These are phyloP conservation scores for Oryza longistaminata DNA, from an alignment of 176 grass and related monocot species.

Conservation along the genomic window DNA sequence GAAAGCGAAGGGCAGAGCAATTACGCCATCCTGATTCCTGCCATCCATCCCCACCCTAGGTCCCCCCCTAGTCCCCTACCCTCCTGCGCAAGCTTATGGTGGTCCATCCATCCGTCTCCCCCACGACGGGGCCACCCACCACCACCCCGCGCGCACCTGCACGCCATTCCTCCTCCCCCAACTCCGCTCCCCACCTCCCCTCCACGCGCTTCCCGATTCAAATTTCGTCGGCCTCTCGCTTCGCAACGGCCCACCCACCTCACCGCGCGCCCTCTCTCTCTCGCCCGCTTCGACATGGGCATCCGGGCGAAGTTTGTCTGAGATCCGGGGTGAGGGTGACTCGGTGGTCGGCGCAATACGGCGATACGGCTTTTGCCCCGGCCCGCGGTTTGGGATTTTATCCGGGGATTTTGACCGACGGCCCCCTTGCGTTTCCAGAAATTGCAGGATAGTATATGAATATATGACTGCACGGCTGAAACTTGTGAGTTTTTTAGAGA, in stretches of 20 bases:
- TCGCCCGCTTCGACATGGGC: not conserved
- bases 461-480: too few species aligned
- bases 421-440: not conserved
- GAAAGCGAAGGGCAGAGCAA: not conserved
- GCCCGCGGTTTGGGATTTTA: not conserved
- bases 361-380: not conserved
- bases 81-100: not conserved
- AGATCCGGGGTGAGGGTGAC: constrained; percentile 33
- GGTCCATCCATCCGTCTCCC: constrained; percentile 8
- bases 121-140: constrained; percentile 18
- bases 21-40: not conserved
- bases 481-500: too few species aligned
- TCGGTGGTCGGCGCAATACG: not conserved
- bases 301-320: not conserved
- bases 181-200: not conserved
- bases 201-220: constrained; percentile 32
- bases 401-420: not conserved
- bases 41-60: not conserved
- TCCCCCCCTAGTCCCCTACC: not conserved
- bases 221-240: not conserved
- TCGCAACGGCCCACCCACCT: not conserved
- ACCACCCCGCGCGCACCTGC: not conserved
- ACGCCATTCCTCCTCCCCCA: not conserved
- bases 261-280: too few species aligned
- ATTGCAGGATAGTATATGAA: not conserved